Base-by-base conservation (phyloP, 2,329 filamentous ascomycete species). In the Helicocarpus griseus region DNA sequence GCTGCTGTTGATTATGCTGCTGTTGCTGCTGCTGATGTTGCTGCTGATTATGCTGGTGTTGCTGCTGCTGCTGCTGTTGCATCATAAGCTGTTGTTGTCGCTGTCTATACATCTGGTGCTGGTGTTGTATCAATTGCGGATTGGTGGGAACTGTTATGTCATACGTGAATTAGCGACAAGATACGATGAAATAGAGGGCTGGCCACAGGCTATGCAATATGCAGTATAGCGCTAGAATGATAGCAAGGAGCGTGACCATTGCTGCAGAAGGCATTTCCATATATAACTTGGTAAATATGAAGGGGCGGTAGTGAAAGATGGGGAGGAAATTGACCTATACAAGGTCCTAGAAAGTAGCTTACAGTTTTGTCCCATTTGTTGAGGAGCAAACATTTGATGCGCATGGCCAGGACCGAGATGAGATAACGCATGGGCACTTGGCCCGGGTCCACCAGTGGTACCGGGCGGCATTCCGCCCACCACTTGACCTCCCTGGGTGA, bases 381-480 rank as follows among this genome's bases (percentile, higher is more conserved):
- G 71, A 53, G 76, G 75, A 58, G 76, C 74, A 58, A 79, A 75
- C 66, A 79, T 53, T 46, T 57, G 73, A 54, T 77, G 75, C 54
- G 75, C 74, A 59, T 79, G 76, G 31, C 65, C 62, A 11, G 78
- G 77, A 54, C 75, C 77, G 57, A 83, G 67, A 63, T 83, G 81
- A 45, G 76, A 78, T 56, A 83, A 68, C 26, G 80, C 79, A 69
- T 83, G 81, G 46, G 76, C 73, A 63, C 76, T 81, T 24, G 76
- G 77, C 52, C 73, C 71, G 26, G 69, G 69, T 24, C 70, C 69
- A n/a, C 69, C 73, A 55, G 73, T 73, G 29, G 73, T 77, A 53
- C 75, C 74, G 53, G 77, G 78, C 57, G 80, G 79, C 79, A 84
- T 82, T 48, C 76, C 79, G 33, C 62, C 72, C 74, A 83, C 81